Evolutionary conservation across 2,329 filamentous ascomycete species (phyloP).

Genomic region (Colletotrichum sp.): DNA sequence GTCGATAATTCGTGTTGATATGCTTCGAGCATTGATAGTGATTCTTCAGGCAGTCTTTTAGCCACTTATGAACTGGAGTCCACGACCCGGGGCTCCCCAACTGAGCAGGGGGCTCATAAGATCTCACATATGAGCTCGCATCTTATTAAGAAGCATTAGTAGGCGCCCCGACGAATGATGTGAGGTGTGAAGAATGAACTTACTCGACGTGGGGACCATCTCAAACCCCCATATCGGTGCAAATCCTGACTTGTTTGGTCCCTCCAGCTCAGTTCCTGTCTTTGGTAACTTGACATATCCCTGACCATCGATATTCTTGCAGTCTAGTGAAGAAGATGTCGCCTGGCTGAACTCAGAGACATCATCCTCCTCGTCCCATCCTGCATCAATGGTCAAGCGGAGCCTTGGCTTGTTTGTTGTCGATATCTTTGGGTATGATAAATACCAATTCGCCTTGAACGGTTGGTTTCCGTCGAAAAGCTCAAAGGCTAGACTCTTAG

Average conservation of each 20-base stretch:
- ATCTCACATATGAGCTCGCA: neutral
- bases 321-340: neutral
- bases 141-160: neutral
- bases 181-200: neutral
- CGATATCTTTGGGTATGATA: neutral
- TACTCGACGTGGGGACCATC: neutral
- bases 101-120: neutral
- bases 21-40: neutral
- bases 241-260: neutral
- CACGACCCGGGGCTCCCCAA: neutral
- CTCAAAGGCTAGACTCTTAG: neutral
- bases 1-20: neutral
- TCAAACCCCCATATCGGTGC: neutral
- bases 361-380: neutral
- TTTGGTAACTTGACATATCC: neutral
- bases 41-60: neutral
- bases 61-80: neutral
- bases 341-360: neutral
- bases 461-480: neutral
- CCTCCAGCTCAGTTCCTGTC: neutral
- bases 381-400: neutral
- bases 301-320: neutral
- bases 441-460: neutral
- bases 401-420: neutral
- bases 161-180: neutral